These are phyloP conservation scores for Vitellaria paradoxa DNA, from an alignment of 179 eudicot species.

Conservation along the genomic window DNA sequence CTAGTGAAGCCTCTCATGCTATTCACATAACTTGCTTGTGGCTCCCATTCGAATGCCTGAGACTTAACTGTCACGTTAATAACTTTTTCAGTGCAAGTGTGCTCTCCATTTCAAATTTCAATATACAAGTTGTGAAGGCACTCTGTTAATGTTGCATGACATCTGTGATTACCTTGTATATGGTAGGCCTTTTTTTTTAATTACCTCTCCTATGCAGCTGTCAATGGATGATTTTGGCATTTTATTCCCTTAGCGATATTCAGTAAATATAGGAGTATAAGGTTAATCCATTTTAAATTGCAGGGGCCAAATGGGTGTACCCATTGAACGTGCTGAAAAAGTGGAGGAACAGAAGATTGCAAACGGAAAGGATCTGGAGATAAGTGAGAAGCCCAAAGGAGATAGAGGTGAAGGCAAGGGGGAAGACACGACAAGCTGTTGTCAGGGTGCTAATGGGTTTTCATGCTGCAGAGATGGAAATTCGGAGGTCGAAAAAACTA, in stretches of 20 bases:
- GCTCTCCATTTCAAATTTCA: background rate
- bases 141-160: background rate
- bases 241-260: background rate
- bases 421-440: slow-evolving; percentile 51
- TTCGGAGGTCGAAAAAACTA: slow-evolving; percentile 30
- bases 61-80: background rate
- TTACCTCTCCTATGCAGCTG: background rate
- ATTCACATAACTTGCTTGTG: too few species aligned
- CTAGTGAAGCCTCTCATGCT: too few species aligned
- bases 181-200: background rate
- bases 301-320: slow-evolving; percentile 89
- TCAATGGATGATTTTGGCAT: background rate
- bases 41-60: background rate
- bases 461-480: slow-evolving; percentile 58
- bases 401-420: slow-evolving; percentile 25
- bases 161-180: background rate
- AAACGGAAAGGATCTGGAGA: slow-evolving; percentile 24
- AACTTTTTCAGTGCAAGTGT: background rate
- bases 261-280: background rate
- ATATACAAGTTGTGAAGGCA: background rate
- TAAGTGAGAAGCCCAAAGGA: slow-evolving; percentile 22
- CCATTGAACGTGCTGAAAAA: slow-evolving; percentile 31
- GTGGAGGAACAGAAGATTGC: slow-evolving; percentile 24
- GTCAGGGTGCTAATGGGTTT: slow-evolving; percentile 59
- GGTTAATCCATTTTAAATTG: slow-evolving; percentile 9